phyloP scores from a whole-genome alignment of 306 rosid species.

The Inga oerstediana region DNA sequence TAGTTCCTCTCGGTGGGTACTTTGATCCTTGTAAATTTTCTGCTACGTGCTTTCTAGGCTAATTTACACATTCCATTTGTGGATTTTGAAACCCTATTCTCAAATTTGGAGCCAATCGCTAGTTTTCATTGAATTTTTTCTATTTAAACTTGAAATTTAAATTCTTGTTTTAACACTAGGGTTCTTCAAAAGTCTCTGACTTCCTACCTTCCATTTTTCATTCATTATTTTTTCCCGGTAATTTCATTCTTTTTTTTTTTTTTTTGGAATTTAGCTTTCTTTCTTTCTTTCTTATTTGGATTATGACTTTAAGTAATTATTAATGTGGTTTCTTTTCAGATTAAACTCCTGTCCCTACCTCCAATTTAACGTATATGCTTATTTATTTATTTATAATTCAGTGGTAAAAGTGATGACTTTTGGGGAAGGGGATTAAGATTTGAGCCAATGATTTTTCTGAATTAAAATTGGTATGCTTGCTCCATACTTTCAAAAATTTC shows the following conservation, averaged over 20 bases:
- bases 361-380: background rate
- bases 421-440: background rate
- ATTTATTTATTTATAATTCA: slow-evolving; percentile 2
- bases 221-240: background rate
- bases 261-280: background rate
- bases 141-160: background rate
- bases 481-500: background rate
- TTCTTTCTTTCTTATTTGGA: background rate
- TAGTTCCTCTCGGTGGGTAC: slow-evolving; percentile 19
- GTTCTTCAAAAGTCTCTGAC: slow-evolving; percentile 4
- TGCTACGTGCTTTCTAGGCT: background rate
- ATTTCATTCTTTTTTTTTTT: background rate
- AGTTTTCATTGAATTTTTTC: background rate
- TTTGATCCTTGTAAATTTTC: background rate
- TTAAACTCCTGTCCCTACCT: background rate
- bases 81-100: background rate
- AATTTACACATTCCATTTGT: background rate
- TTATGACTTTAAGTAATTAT: background rate
- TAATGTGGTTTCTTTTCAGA: background rate
- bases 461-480: background rate
- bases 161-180: background rate
- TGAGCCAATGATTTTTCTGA: background rate
- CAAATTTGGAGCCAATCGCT: background rate
- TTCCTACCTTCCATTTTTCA: background rate
- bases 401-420: background rate